Percentiles rank a stretch among this genome's conserved stretches.
These are phyloP conservation scores for Lactarius indigo DNA, from an alignment of 768 basidiomycete genomes.

Conservation along the genomic window DNA sequence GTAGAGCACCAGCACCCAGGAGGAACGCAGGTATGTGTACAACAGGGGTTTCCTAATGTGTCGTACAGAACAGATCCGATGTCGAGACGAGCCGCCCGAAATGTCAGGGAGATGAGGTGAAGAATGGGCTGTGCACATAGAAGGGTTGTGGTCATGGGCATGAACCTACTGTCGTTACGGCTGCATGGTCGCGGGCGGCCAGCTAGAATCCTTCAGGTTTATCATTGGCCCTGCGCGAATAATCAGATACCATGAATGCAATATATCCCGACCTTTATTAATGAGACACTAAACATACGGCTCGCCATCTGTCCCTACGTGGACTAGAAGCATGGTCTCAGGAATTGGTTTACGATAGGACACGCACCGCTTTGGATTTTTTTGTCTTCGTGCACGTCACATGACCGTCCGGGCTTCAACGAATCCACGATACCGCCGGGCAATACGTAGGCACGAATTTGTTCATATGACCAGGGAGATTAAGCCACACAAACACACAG, in stretches of 20 bases:
- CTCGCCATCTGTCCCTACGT: background rate
- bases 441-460: background rate
- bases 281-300: background rate
- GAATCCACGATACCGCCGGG: background rate
- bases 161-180: background rate
- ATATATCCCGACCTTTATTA: background rate
- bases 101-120: conserved; percentile 9
- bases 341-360: background rate
- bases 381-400: background rate
- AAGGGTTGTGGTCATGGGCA: background rate
- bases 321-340: background rate
- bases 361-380: background rate
- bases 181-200: background rate
- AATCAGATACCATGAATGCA: background rate
- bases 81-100: background rate
- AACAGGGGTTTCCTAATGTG: background rate
- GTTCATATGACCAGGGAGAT: background rate
- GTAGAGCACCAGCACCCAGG: background rate
- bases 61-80: background rate
- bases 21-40: background rate
- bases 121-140: background rate
- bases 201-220: background rate
- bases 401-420: background rate
- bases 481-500: background rate
- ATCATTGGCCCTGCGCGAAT: background rate